Evolutionary conservation across 805 yeast species (phyloP).

Genomic region (Saccharomycopsis sp.): DNA sequence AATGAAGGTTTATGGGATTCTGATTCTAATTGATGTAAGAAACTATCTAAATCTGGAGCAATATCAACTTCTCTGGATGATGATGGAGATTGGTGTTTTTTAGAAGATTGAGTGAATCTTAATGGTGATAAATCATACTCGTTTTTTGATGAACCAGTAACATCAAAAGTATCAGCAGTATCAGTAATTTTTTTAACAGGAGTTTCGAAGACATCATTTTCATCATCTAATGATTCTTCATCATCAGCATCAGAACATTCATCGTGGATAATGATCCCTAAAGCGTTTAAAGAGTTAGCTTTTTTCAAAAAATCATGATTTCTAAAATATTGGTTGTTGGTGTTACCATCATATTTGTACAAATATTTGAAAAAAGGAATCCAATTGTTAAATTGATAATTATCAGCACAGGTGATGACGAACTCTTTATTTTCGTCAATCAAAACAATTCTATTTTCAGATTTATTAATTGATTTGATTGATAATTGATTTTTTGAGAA

Average conservation of each 20-base stretch:
- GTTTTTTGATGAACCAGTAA: background rate
- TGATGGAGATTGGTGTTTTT: constrained; percentile 22
- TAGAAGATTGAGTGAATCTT: constrained; percentile 21
- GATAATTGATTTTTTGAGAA: constrained; percentile 23
- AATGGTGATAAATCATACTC: background rate
- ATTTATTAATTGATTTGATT: constrained; percentile 16
- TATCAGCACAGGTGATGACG: constrained; percentile 13
- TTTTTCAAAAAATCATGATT: constrained; percentile 52
- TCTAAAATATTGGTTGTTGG: constrained; percentile 63
- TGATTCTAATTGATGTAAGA: constrained; percentile 8
- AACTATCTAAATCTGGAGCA: background rate
- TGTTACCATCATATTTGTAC: constrained; percentile 41
- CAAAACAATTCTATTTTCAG: constrained; percentile 10
- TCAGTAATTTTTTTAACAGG: background rate
- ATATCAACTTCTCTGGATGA: constrained; percentile 13
- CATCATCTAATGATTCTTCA: background rate
- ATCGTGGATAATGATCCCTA: constrained; percentile 5
- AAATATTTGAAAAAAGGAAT: constrained; percentile 11
- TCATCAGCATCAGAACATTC: background rate
- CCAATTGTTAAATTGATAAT: constrained; percentile 15
- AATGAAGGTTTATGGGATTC: background rate
- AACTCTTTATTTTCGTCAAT: constrained; percentile 1
- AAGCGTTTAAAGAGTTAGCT: constrained; percentile 3
- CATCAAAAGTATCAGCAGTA: background rate
- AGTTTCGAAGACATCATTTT: background rate